Conservation (phyloP, 179 eudicot species). For the Drosera spatulata region DNA sequence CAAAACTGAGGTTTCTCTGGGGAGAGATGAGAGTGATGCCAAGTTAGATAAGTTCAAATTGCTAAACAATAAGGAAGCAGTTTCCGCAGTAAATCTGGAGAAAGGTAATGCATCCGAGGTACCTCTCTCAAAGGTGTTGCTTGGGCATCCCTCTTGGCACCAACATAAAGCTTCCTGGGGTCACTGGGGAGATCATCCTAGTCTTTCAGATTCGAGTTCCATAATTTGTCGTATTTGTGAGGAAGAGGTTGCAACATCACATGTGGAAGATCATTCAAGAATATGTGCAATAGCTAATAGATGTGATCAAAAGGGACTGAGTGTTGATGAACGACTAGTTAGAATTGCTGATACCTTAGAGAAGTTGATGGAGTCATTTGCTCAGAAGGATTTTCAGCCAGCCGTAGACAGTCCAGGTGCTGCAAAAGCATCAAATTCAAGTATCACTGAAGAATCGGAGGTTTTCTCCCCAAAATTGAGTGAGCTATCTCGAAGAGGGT, state of each 20-base stretch:
- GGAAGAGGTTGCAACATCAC: constrained; percentile 93
- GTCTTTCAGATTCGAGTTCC: constrained; percentile 64
- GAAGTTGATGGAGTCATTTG: constrained; percentile 62
- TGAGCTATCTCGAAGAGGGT: constrained; percentile 97
- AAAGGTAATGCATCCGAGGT: constrained; percentile 36
- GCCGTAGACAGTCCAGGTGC: constrained; percentile 82
- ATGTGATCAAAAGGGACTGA: constrained; percentile 94
- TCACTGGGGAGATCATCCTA: constrained; percentile 71
- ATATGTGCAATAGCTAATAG: constrained; percentile 94
- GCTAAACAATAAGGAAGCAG: constrained; percentile 19
- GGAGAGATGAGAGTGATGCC: constrained; percentile 29
- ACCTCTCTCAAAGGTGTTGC: constrained; percentile 43
- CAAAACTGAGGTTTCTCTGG: constrained; percentile 34
- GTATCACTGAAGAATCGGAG: constrained; percentile 88
- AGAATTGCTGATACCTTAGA: constrained; percentile 92
- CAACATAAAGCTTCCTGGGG: constrained; percentile 83
- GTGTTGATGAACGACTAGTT: constrained; percentile 80
- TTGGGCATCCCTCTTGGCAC: constrained; percentile 56
- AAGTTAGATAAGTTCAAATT: constrained; percentile 30
- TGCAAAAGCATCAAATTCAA: constrained; percentile 81
- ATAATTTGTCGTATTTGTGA: constrained; percentile 99
- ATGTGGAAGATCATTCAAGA: constrained; percentile 96
- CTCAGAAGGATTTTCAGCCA: constrained; percentile 68
- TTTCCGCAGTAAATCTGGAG: constrained; percentile 28
- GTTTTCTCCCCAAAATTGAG: constrained; percentile 84